Conservation (phyloP, 2,329 filamentous ascomycete genomes). For the Xenoacremonium recifei region DNA sequence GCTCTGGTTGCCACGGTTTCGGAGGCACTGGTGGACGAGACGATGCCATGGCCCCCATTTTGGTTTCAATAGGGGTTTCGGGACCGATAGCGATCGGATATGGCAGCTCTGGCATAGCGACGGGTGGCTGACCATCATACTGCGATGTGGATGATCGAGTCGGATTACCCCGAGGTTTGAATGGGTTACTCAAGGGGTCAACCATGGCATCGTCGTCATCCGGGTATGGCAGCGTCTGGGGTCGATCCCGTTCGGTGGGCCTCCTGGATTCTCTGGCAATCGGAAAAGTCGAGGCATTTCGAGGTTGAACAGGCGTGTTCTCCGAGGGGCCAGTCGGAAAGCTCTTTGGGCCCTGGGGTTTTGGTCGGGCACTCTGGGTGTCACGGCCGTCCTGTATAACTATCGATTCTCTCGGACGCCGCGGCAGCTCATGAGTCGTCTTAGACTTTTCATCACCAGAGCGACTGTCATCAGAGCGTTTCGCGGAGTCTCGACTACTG, state of each 20-base stretch:
- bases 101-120: constrained; percentile 26
- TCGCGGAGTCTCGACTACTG: constrained; percentile 22
- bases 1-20: constrained; percentile 44
- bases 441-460: constrained; percentile 40
- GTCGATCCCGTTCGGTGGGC: constrained; percentile 20
- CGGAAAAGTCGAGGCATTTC: constrained; percentile 32
- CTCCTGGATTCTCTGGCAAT: constrained; percentile 14
- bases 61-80: constrained; percentile 20
- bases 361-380: constrained; percentile 26
- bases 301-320: constrained; percentile 15
- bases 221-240: constrained; percentile 36
- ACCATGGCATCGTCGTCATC: constrained; percentile 32
- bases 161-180: constrained; percentile 15
- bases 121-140: constrained; percentile 15
- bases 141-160: constrained; percentile 18
- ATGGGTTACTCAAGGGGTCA: constrained; percentile 22
- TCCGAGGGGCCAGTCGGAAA: constrained; percentile 16
- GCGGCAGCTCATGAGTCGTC: constrained; percentile 24
- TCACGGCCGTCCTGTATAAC: constrained; percentile 34
- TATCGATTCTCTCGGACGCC: constrained; percentile 33
- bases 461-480: constrained; percentile 33
- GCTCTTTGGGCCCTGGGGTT: constrained; percentile 32
- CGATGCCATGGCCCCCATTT: constrained; percentile 24
- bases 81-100: constrained; percentile 20
- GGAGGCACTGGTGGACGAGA: constrained; percentile 22